Evolutionary conservation across 352 stramenopile genomes (phyloP).

Genomic region (Thalassiosira hispida): DNA sequence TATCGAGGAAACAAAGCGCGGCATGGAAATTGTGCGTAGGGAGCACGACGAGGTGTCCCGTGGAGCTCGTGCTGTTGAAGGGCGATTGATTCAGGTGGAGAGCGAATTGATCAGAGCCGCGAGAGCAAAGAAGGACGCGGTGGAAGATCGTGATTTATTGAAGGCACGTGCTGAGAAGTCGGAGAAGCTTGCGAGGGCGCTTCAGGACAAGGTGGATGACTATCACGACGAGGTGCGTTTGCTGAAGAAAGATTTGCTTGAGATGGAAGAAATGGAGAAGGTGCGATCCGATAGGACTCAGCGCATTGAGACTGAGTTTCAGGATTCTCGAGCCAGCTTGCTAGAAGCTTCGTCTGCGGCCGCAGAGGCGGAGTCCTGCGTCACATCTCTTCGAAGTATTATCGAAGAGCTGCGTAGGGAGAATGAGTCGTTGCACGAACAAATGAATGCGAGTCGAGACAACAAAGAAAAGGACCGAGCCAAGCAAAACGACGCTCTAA

Average conservation of each 20-base stretch:
- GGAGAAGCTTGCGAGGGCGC: constrained; percentile 29
- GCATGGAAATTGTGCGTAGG: constrained; percentile 50
- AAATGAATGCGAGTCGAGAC: constrained; percentile 50
- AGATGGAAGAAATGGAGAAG: constrained; percentile 65
- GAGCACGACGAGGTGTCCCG: constrained; percentile 64
- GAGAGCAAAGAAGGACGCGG: constrained; percentile 36
- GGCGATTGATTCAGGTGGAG: constrained; percentile 58
- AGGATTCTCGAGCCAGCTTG: constrained; percentile 47
- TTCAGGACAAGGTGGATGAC: constrained; percentile 47
- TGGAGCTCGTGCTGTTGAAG: constrained; percentile 46
- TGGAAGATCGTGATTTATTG: constrained; percentile 47
- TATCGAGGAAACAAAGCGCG: constrained; percentile 61
- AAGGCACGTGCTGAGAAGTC: constrained; percentile 27
- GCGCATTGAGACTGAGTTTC: constrained; percentile 58
- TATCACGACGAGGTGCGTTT: constrained; percentile 51
- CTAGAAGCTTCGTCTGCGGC: constrained; percentile 52
- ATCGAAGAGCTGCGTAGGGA: constrained; percentile 64
- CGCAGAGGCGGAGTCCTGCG: constrained; percentile 57
- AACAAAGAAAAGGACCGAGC: constrained; percentile 40
- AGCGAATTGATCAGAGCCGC: constrained; percentile 50
- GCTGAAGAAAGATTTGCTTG: constrained; percentile 46
- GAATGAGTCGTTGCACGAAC: constrained; percentile 63
- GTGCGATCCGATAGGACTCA: constrained; percentile 47
- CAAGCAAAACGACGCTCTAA: constrained; percentile 52
- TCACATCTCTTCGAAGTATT: constrained; percentile 50